Percentiles rank a stretch among this genome's conserved stretches.
phyloP scores from a whole-genome alignment of 164 flowering plant genomes.

The Sextonia rubra region DNA sequence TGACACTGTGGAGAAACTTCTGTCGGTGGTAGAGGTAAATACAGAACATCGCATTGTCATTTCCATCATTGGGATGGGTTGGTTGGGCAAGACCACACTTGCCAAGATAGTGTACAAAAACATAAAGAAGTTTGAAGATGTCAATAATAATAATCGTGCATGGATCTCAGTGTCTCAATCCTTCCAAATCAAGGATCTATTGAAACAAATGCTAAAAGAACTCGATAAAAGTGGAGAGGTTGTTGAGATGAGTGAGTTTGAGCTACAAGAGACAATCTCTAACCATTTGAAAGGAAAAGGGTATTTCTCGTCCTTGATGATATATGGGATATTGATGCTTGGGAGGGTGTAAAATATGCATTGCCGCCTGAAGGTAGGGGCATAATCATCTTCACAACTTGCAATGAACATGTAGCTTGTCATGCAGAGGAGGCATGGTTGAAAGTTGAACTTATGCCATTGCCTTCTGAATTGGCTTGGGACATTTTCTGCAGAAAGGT shows the following conservation, averaged over 20 bases:
- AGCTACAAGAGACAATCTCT: background rate
- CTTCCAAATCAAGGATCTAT: background rate
- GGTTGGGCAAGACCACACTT: constrained; percentile 8
- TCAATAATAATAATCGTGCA: too few relatives aligned
- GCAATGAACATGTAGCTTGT: constrained; percentile 3
- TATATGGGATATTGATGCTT: constrained; percentile 10
- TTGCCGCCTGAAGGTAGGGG: constrained; percentile 2
- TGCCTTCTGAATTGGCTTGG: background rate
- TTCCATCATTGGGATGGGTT: constrained; percentile 4
- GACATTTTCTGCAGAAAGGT: constrained; percentile 6
- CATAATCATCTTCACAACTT: constrained; percentile 12
- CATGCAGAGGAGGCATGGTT: background rate
- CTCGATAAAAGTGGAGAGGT: background rate
- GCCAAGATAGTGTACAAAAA: background rate
- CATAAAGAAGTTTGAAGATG: background rate
- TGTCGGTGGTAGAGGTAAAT: background rate
- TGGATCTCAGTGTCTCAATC: constrained; percentile 4
- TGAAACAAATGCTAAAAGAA: background rate
- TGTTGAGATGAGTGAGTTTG: background rate
- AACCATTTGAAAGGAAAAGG: constrained; percentile 9
- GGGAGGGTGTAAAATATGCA: constrained; percentile 1
- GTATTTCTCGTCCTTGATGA: constrained; percentile 25
- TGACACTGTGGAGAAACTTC: background rate
- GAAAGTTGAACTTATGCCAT: background rate
- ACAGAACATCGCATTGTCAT: background rate